Conservation (phyloP, 345 rosid genomes). For the Acer saccharum region DNA sequence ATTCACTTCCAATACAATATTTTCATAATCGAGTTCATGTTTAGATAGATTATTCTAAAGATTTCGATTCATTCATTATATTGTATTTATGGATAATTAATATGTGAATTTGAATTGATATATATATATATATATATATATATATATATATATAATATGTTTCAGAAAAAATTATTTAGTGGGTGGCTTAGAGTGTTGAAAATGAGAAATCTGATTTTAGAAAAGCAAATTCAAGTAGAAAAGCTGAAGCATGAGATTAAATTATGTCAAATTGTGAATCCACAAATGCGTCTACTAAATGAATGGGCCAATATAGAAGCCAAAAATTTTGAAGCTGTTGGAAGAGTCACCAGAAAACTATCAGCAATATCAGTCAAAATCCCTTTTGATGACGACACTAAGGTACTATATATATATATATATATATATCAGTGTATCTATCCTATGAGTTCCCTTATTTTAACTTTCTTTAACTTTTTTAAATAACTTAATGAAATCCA, state of each 20-base stretch:
- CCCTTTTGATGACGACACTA: conserved; percentile 51
- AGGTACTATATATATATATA: conserved; percentile 32
- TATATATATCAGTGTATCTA: too few relatives aligned
- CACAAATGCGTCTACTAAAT: conserved; percentile 50
- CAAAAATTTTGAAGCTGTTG: conserved; percentile 55
- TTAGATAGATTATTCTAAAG: too few relatives aligned
- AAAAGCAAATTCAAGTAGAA: conserved; percentile 42
- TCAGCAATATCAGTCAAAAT: conserved; percentile 48
- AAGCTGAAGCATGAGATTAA: conserved; percentile 47
- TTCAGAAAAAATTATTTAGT: conserved; percentile 54
- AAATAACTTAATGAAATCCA: too few relatives aligned
- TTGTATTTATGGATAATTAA: too few relatives aligned
- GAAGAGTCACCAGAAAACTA: conserved; percentile 64
- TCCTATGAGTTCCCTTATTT: too few relatives aligned
- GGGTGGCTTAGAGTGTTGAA: conserved; percentile 51
- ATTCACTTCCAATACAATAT: too few relatives aligned
- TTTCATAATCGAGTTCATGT: too few relatives aligned
- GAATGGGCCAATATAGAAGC: conserved; percentile 55
- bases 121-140: too few relatives aligned
- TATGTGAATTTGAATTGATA: not conserved
- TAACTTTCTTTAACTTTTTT: too few relatives aligned
- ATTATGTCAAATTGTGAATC: conserved; percentile 38
- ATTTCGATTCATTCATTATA: too few relatives aligned
- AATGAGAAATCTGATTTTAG: conserved; percentile 41
- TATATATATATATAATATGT: not conserved